Evolutionary conservation across 768 basidiomycete species (phyloP).

Genomic region (Boletus rubropictus): DNA sequence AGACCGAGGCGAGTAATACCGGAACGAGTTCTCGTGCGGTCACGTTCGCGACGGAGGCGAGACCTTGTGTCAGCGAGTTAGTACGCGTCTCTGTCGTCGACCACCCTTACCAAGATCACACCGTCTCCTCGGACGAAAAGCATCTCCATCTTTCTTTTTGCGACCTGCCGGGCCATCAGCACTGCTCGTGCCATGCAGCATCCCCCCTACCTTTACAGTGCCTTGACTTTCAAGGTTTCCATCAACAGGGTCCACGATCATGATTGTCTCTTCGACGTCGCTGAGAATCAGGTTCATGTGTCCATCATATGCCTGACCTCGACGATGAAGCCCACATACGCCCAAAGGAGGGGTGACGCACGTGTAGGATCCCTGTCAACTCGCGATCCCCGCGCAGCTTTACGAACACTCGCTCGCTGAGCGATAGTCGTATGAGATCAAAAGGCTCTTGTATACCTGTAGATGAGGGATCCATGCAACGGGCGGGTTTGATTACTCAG

Average conservation of each 20-base stretch:
- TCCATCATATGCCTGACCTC: conserved; percentile 91
- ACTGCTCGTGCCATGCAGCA: not conserved
- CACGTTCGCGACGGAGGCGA: conserved; percentile 75
- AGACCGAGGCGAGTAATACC: conserved; percentile 7
- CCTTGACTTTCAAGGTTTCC: conserved; percentile 50
- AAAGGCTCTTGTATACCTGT: conserved; percentile 91
- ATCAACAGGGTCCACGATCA: conserved; percentile 87
- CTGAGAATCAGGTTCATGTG: conserved; percentile 99
- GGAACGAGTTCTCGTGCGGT: conserved; percentile 8
- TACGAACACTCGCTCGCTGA: conserved; percentile 97
- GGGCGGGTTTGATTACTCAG: conserved; percentile 22
- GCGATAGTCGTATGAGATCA: conserved; percentile 91
- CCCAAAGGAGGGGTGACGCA: conserved; percentile 36
- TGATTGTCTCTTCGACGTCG: conserved; percentile 95
- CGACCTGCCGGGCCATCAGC: conserved; percentile 48
- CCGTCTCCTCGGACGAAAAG: conserved; percentile 96
- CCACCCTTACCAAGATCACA: conserved; percentile 71
- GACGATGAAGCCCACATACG: conserved; percentile 5
- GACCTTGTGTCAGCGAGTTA: conserved; percentile 44
- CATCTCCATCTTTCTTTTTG: conserved; percentile 95
- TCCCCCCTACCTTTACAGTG: conserved; percentile 57
- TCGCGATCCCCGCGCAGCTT: conserved; percentile 95
- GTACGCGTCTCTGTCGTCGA: not conserved
- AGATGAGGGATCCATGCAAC: conserved; percentile 62
- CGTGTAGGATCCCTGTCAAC: conserved; percentile 87